These are phyloP conservation scores for Metarhizium sp. DNA, from an alignment of 2,329 filamentous ascomycete species.

Conservation along the genomic window DNA sequence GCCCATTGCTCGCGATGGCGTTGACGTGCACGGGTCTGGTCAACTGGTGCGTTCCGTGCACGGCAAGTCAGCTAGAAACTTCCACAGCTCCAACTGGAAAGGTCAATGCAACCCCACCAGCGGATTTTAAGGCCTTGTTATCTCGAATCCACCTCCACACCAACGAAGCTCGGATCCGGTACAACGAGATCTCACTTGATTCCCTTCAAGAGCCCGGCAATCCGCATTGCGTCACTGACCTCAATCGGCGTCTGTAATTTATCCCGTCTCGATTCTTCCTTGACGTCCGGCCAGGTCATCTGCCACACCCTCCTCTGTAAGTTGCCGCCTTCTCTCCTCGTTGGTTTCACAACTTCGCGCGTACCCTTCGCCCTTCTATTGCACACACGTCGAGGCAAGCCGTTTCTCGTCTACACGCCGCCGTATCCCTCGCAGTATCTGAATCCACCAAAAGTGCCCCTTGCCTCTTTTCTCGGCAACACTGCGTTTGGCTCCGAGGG, in stretches of 20 bases:
- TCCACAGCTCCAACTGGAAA: conserved; percentile 8
- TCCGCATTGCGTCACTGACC: neutral
- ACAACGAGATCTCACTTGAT: neutral
- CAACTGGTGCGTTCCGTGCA: no score
- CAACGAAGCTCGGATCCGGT: neutral
- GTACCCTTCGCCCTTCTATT: neutral
- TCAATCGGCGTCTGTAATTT: neutral
- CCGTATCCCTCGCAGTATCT: neutral
- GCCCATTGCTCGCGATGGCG: no score
- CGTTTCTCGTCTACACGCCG: neutral
- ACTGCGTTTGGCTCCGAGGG: neutral
- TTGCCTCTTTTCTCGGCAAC: no score
- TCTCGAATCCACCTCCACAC: neutral
- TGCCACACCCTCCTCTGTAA: neutral
- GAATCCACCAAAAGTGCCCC: no score
- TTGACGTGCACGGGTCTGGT: no score
- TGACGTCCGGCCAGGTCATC: neutral
- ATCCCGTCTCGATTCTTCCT: neutral
- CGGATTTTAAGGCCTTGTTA: neutral
- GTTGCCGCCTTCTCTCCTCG: neutral
- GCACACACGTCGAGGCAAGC: neutral
- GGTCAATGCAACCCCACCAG: conserved; percentile 2
- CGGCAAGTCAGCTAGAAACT: conserved; percentile 11
- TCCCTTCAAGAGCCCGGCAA: neutral
- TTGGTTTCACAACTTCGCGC: neutral